These are phyloP conservation scores for Neurospora sublineolata DNA, from an alignment of 495 filamentous ascomycete species.

Conservation along the genomic window DNA sequence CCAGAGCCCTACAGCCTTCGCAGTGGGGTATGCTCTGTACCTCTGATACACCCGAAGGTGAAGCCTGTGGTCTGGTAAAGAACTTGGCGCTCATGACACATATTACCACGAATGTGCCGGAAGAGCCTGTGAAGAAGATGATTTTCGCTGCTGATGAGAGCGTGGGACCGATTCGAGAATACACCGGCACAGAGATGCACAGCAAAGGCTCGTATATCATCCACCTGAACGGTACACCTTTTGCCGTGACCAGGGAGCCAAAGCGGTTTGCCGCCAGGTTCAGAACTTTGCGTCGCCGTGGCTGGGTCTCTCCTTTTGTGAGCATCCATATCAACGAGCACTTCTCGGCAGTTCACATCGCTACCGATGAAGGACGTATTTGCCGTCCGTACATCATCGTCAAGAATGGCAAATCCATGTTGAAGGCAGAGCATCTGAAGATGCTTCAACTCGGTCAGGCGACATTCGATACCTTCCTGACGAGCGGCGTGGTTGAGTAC, in stretches of 20 bases:
- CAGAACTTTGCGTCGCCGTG: constrained; percentile 71
- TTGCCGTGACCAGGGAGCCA: constrained; percentile 69
- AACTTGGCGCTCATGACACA: constrained; percentile 99
- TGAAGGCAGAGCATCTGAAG: constrained; percentile 63
- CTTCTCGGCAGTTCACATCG: constrained; percentile 82
- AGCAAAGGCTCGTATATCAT: constrained; percentile 73
- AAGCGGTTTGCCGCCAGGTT: constrained; percentile 76
- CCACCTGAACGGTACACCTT: constrained; percentile 88
- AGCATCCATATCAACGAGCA: constrained; percentile 93
- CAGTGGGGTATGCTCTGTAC: constrained; percentile 97
- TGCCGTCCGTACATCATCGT: constrained; percentile 93
- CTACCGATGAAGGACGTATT: constrained; percentile 91
- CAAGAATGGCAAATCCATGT: constrained; percentile 67
- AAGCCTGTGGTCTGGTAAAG: constrained; percentile 95
- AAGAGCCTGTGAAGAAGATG: constrained; percentile 70
- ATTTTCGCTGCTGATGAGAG: constrained; percentile 64
- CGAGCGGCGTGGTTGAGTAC: constrained; percentile 82
- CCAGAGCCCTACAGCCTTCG: constrained; percentile 88
- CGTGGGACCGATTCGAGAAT: constrained; percentile 44
- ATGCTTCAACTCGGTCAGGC: constrained; percentile 68
- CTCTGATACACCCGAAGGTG: constrained; percentile 95
- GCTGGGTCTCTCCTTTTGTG: constrained; percentile 84
- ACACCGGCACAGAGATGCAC: constrained; percentile 74
- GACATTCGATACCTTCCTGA: constrained; percentile 87
- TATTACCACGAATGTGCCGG: constrained; percentile 90